Evolutionary conservation across 1,139 yeast genomes (phyloP).

Genomic region (Meyerozyma elateridarum): DNA sequence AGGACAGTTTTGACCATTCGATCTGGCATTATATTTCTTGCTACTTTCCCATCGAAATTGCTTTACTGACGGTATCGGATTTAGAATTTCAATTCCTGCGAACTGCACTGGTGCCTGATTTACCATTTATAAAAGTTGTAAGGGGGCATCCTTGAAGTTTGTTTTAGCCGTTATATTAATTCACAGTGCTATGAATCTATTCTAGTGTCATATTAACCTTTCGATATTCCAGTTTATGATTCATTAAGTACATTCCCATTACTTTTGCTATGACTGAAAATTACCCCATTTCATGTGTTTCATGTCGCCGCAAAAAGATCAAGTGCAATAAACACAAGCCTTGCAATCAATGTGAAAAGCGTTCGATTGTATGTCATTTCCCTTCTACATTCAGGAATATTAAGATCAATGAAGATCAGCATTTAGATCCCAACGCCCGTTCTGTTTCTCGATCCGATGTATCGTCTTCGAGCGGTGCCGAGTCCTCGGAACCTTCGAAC

Average conservation of each 20-base stretch:
- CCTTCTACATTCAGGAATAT: conserved; percentile 38
- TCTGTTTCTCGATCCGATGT: background rate
- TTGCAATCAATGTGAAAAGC: conserved; percentile 33
- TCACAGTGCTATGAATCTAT: too few relatives aligned
- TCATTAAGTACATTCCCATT: too few relatives aligned
- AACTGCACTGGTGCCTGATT: too few relatives aligned
- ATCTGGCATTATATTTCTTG: too few relatives aligned
- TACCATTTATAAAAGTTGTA: too few relatives aligned
- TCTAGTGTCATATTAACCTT: too few relatives aligned
- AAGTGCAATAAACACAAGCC: conserved; percentile 39
- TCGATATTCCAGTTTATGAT: background rate
- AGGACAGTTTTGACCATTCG: too few relatives aligned
- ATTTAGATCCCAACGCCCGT: conserved; percentile 6
- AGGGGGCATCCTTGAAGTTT: too few relatives aligned
- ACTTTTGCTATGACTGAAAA: conserved; percentile 21
- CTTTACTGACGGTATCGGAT: too few relatives aligned
- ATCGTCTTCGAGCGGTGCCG: conserved; percentile 3
- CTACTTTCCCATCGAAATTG: too few relatives aligned
- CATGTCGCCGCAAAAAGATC: conserved; percentile 38
- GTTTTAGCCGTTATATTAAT: too few relatives aligned
- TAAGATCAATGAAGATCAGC: conserved; percentile 25
- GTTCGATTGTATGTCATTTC: conserved; percentile 32
- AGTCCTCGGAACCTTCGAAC: background rate
- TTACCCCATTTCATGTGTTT: conserved; percentile 39
- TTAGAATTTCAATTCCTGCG: too few relatives aligned